These are phyloP conservation scores for Dalechampia spathulata DNA, from an alignment of 441 rosid genomes.

Conservation along the genomic window DNA sequence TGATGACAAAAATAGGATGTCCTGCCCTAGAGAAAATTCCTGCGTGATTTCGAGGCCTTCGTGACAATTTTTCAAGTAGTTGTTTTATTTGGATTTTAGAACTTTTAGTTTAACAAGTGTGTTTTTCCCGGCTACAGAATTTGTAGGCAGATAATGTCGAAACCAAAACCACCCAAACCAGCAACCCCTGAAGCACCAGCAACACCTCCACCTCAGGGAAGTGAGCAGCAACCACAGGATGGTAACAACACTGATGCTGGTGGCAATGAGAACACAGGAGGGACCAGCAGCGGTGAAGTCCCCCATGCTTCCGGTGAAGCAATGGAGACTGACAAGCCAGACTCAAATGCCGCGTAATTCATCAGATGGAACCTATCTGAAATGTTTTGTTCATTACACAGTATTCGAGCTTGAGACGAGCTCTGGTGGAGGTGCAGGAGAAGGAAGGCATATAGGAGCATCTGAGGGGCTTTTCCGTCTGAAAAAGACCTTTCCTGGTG, in stretches of 20 bases:
- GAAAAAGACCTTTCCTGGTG: too few species aligned
- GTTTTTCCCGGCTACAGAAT: slow-evolving; percentile 36
- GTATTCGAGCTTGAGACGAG: slow-evolving; percentile 7
- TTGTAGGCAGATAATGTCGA: slow-evolving; percentile 82
- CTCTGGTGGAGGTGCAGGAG: too few species aligned
- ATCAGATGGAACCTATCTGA: neutral
- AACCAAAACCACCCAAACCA: slow-evolving; percentile 67
- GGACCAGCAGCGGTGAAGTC: slow-evolving; percentile 33
- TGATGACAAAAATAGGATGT: too few species aligned
- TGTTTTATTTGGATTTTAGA: too few species aligned
- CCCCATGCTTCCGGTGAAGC: slow-evolving; percentile 45
- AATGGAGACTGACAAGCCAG: slow-evolving; percentile 68
- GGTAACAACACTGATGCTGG: slow-evolving; percentile 25
- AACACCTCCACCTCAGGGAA: slow-evolving; percentile 44
- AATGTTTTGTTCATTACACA: slow-evolving; percentile 24
- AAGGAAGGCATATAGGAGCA: too few species aligned
- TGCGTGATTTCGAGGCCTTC: too few species aligned
- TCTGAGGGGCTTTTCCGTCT: too few species aligned
- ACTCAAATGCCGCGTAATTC: slow-evolving; percentile 24
- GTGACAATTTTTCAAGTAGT: too few species aligned
- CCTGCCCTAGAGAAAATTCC: too few species aligned
- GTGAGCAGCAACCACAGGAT: slow-evolving; percentile 31
- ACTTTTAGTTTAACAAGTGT: neutral
- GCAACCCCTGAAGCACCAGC: slow-evolving; percentile 42
- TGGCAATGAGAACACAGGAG: slow-evolving; percentile 8